Evolutionary conservation across 2,329 filamentous ascomycete species (phyloP).

Genomic region (Phialophora chinensis): DNA sequence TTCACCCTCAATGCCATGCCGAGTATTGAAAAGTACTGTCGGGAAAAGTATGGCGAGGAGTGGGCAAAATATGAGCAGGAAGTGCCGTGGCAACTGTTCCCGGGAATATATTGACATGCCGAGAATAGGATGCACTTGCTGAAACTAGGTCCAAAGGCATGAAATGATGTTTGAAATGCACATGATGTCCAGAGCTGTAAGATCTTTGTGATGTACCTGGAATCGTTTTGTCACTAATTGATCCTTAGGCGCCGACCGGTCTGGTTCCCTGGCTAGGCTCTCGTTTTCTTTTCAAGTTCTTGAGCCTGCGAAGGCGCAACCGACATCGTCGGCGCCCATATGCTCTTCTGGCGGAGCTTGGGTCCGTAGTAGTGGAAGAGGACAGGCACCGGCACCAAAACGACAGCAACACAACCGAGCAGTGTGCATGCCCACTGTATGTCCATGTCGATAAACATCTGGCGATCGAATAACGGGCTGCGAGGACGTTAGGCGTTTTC

Average conservation of each 20-base stretch:
- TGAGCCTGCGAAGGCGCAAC: not conserved
- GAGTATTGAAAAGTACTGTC: slow-evolving; percentile 20
- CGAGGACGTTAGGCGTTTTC: not conserved
- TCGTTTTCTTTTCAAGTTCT: slow-evolving; percentile 33
- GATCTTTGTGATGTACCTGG: too few species aligned
- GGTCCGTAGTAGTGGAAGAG: slow-evolving; percentile 52
- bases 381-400: slow-evolving; percentile 52
- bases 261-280: too few species aligned
- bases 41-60: slow-evolving; percentile 20
- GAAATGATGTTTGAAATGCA: not conserved
- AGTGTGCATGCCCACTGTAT: slow-evolving; percentile 56
- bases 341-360: slow-evolving; percentile 48
- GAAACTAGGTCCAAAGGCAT: not conserved
- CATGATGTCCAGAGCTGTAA: not conserved
- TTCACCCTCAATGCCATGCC: slow-evolving; percentile 19
- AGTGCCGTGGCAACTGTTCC: slow-evolving; percentile 21
- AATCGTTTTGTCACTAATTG: too few species aligned
- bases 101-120: slow-evolving; percentile 19
- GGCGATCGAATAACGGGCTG: slow-evolving; percentile 54
- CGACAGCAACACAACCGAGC: slow-evolving; percentile 53
- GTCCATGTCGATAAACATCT: slow-evolving; percentile 53
- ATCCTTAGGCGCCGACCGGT: too few species aligned
- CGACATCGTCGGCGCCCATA: slow-evolving; percentile 52
- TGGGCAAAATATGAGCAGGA: slow-evolving; percentile 21
- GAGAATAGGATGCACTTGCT: not conserved